Percentiles rank a stretch among this genome's conserved stretches.
phyloP scores from a whole-genome alignment of 2,329 filamentous ascomycete genomes.

The Bipolaris sorokiniana region DNA sequence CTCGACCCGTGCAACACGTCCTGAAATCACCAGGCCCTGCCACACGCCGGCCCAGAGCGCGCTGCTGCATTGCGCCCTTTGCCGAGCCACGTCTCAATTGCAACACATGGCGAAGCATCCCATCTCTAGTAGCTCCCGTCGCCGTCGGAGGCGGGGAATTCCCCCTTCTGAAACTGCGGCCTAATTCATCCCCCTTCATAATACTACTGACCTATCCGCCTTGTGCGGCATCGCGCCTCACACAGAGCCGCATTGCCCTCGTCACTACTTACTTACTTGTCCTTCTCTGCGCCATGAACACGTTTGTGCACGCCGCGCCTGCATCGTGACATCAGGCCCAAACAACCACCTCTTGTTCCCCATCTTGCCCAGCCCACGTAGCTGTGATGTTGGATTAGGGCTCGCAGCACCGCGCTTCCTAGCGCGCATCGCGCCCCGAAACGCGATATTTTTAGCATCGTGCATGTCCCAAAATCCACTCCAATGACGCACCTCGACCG shows the following conservation, averaged over 20 bases:
- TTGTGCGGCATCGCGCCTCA: conserved; percentile 3
- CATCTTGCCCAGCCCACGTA: conserved; percentile 6
- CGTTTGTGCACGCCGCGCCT: background rate
- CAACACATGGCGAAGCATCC: conserved; percentile 18
- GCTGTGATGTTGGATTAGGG: conserved; percentile 28
- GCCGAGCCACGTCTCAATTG: conserved; percentile 22
- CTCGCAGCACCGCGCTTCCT: conserved; percentile 16
- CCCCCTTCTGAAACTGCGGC: conserved; percentile 7
- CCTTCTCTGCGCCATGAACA: too few relatives aligned
- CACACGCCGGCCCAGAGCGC: too few relatives aligned
- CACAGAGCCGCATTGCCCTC: background rate
- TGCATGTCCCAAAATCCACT: conserved; percentile 15
- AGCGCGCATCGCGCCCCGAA: conserved; percentile 22
- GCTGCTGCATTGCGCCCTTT: conserved; percentile 17
- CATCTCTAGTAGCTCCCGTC: conserved; percentile 3
- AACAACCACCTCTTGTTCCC: background rate
- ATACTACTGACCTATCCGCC: conserved; percentile 4
- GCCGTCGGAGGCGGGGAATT: conserved; percentile 1
- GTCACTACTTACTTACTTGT: too few relatives aligned
- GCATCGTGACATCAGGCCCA: conserved; percentile 1
- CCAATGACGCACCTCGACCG: conserved; percentile 23
- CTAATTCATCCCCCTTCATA: background rate
- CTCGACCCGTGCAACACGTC: background rate
- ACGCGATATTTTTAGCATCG: conserved; percentile 28
- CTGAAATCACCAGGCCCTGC: too few relatives aligned